Evolutionary conservation across 441 rosid species (phyloP).

Genomic region (Manihot esculenta): DNA sequence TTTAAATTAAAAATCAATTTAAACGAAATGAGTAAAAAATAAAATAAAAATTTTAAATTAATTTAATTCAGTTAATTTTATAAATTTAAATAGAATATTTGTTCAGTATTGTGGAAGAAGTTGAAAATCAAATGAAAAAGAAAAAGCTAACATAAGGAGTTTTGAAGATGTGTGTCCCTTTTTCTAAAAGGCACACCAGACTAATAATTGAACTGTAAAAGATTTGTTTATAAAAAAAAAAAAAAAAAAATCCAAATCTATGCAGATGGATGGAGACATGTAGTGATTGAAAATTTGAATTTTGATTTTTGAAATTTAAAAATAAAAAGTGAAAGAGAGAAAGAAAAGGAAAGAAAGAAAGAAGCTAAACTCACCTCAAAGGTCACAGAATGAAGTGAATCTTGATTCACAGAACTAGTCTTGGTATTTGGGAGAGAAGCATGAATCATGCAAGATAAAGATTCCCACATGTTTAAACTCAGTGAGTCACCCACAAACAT

Average conservation of each 20-base stretch:
- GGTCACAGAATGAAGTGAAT: constrained; percentile 53
- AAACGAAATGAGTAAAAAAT: no score
- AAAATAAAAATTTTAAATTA: no score
- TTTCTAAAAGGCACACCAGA: constrained; percentile 14
- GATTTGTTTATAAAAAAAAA: background rate
- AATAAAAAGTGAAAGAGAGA: no score
- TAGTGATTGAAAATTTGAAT: background rate
- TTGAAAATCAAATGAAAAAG: no score
- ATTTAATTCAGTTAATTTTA: no score
- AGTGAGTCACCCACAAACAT: constrained; percentile 92
- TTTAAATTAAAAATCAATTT: no score
- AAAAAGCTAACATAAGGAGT: no score
- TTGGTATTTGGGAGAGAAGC: constrained; percentile 52
- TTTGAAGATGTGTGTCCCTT: no score
- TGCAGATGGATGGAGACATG: constrained; percentile 13
- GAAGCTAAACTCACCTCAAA: constrained; percentile 51
- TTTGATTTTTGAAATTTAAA: background rate
- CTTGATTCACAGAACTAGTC: constrained; percentile 21
- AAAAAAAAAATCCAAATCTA: background rate
- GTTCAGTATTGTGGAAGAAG: no score
- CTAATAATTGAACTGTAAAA: background rate
- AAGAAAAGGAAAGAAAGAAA: background rate
- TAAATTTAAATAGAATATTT: no score
- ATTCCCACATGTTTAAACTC: constrained; percentile 85
- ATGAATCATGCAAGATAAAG: constrained; percentile 80